phyloP scores from a whole-genome alignment of 2,329 filamentous ascomycete species.

The Emmonsiellopsis sp. region DNA sequence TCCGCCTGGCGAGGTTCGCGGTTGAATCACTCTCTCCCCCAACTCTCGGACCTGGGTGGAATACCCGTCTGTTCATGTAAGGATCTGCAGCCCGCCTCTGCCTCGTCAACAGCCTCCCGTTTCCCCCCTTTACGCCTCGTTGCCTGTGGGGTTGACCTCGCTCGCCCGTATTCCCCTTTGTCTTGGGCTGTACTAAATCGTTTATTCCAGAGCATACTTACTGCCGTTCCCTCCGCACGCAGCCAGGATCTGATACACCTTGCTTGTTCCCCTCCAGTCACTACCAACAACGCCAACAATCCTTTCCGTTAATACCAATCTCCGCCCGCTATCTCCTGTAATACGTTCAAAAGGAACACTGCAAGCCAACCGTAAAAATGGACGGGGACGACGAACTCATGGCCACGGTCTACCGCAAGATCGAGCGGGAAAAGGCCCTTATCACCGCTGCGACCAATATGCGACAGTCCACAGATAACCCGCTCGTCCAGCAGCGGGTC shows the following conservation, averaged over 20 bases:
- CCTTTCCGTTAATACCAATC: no score
- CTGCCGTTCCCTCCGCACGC: not conserved
- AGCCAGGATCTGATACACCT: no score
- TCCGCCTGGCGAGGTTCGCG: no score
- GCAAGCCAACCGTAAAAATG: slow-evolving; percentile 32
- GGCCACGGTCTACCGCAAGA: slow-evolving; percentile 87
- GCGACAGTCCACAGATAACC: slow-evolving; percentile 92
- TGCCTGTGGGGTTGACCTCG: not conserved
- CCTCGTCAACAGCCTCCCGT: no score
- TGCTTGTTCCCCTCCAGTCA: no score
- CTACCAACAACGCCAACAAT: no score
- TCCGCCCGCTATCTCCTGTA: no score
- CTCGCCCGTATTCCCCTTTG: not conserved
- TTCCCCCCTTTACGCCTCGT: not conserved
- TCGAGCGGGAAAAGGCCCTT: slow-evolving; percentile 91
- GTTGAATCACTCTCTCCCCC: not conserved
- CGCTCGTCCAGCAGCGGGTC: slow-evolving; percentile 77
- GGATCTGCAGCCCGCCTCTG: not conserved
- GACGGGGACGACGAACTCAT: slow-evolving; percentile 54
- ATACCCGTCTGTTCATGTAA: not conserved
- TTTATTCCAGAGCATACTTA: not conserved
- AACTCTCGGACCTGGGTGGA: not conserved
- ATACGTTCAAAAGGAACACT: not conserved
- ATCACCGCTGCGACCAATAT: slow-evolving; percentile 91
- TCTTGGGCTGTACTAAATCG: not conserved